Evolutionary conservation across 2,329 filamentous ascomycete genomes (phyloP), one percentile per base, ranked within the genome.

Genomic region (Dactylellina leptospora): DNA sequence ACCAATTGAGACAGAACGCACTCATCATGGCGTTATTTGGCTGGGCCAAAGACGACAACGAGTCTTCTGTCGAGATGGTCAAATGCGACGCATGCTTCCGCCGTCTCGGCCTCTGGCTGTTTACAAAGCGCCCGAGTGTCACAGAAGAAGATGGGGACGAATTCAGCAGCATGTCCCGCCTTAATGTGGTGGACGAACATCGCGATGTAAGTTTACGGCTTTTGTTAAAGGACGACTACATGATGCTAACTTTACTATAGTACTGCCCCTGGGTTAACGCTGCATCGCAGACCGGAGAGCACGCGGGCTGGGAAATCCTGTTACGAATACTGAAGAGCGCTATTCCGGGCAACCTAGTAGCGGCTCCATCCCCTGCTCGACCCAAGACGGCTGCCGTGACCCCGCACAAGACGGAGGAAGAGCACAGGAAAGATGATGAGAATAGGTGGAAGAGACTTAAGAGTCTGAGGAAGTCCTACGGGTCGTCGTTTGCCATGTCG

Each of bases 71-170:
- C 5, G 69, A 73, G 48, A 86, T 93, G 13, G 88, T 90, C 4
- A 88, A 87, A 3, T 99, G 95, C 79, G 85, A 89, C 68, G 90
- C 91, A 18, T 99, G 95, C 78, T 90, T 96, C 77, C 88, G 95
- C 69, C 87, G 93, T 1, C 83, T 97, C 0, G 95, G 95, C 0
- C 83, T 99, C 1, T 99, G 95, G 95, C 89, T 99, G 83, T 97
- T 96, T 79, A 90, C 88, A 77, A 88, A 88, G 79, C 92, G 88
- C 79, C 85, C 86, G 76, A 85, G 89, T 27, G 84, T 86, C 66
- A 81, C 82, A 0, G 80, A 81, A 13, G 83, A 83, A 0, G 80
- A 83, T 33, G 81, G 87, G 8, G 79, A 88, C 9, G 82, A 85
- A 3, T 84, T 85, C 0, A 85, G 87, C 1, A 84, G 85, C 0